Evolutionary conservation across 2,329 filamentous ascomycete genomes (phyloP).

Genomic region (Aspergillus sp.): DNA sequence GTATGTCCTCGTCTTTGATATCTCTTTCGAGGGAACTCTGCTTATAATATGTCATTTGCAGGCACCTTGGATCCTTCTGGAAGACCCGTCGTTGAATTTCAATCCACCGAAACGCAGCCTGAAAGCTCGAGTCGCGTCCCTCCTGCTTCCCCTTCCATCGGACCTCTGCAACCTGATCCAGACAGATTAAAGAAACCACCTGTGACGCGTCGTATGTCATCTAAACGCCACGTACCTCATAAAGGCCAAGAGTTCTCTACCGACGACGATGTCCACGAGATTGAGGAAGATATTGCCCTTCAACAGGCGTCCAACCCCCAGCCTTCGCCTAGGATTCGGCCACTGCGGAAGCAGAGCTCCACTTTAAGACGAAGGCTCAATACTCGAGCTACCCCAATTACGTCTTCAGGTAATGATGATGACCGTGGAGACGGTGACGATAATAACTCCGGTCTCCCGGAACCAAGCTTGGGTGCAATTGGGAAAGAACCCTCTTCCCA

Average conservation of each 20-base stretch:
- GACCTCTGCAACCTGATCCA: slow-evolving; percentile 36
- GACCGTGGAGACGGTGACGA: slow-evolving; percentile 28
- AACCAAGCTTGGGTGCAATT: slow-evolving; percentile 24
- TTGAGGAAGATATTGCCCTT: slow-evolving; percentile 65
- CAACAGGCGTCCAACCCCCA: slow-evolving; percentile 31
- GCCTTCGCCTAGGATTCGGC: slow-evolving; percentile 35
- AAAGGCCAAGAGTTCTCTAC: slow-evolving; percentile 86
- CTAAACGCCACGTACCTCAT: slow-evolving; percentile 68
- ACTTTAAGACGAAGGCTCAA: slow-evolving; percentile 42
- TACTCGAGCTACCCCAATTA: slow-evolving; percentile 31
- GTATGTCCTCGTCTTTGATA: slow-evolving; percentile 17
- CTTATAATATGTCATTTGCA: slow-evolving; percentile 15
- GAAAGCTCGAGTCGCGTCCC: slow-evolving; percentile 31
- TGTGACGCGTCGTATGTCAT: slow-evolving; percentile 72
- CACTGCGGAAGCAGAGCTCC: slow-evolving; percentile 35
- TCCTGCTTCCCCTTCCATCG: slow-evolving; percentile 47
- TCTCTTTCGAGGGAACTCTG: neutral
- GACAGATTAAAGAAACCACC: slow-evolving; percentile 67
- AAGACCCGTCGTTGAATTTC: slow-evolving; percentile 20
- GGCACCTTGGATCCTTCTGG: slow-evolving; percentile 33
- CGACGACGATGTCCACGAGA: slow-evolving; percentile 81
- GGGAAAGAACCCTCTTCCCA: slow-evolving; percentile 21
- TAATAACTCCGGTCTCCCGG: slow-evolving; percentile 39
- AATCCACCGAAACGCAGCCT: slow-evolving; percentile 30
- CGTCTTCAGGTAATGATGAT: slow-evolving; percentile 39